A percentile compares a stretch with the other conserved stretches of the same genome.
These are phyloP conservation scores for Suhomyces taliae DNA, from an alignment of 1,139 yeast genomes.

Conservation along the genomic window DNA sequence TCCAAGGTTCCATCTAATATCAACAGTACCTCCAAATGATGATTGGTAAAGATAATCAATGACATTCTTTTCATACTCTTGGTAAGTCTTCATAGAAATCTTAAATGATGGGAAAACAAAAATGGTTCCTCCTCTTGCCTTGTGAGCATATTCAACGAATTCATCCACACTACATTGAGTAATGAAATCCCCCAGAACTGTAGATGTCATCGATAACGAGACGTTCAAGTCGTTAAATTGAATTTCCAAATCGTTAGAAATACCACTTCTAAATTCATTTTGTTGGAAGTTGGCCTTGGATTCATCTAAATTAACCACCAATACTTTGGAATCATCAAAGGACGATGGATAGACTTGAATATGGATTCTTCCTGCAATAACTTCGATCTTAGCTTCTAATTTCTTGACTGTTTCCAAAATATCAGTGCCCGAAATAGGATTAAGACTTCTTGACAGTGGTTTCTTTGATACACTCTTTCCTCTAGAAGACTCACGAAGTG, in stretches of 20 bases:
- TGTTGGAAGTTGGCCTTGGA: slow-evolving; percentile 63
- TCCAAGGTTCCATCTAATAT: slow-evolving; percentile 90
- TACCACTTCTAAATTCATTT: slow-evolving; percentile 46
- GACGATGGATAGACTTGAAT: slow-evolving; percentile 77
- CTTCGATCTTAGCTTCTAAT: slow-evolving; percentile 60
- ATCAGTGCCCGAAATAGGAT: slow-evolving; percentile 10
- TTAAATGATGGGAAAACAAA: slow-evolving; percentile 75
- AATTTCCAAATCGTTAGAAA: slow-evolving; percentile 51
- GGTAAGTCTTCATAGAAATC: slow-evolving; percentile 76
- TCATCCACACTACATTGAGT: slow-evolving; percentile 49
- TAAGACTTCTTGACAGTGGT: slow-evolving; percentile 9
- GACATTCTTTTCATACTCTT: slow-evolving; percentile 45
- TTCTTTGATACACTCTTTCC: slow-evolving; percentile 11
- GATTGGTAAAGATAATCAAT: slow-evolving; percentile 70
- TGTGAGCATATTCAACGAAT: slow-evolving; percentile 55
- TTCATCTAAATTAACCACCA: slow-evolving; percentile 61
- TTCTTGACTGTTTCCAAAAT: slow-evolving; percentile 42
- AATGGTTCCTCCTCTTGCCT: slow-evolving; percentile 77
- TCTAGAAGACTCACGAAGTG: slow-evolving; percentile 53
- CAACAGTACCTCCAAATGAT: slow-evolving; percentile 85
- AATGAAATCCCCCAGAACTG: slow-evolving; percentile 47
- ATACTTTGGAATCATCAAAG: slow-evolving; percentile 69
- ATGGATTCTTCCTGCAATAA: slow-evolving; percentile 53
- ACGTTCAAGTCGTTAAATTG: slow-evolving; percentile 63
- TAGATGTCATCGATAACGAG: slow-evolving; percentile 56